A percentile compares a stretch with the other conserved stretches of the same genome.
Conservation (phyloP, 441 rosid genomes). For the Aleurites moluccanus region DNA sequence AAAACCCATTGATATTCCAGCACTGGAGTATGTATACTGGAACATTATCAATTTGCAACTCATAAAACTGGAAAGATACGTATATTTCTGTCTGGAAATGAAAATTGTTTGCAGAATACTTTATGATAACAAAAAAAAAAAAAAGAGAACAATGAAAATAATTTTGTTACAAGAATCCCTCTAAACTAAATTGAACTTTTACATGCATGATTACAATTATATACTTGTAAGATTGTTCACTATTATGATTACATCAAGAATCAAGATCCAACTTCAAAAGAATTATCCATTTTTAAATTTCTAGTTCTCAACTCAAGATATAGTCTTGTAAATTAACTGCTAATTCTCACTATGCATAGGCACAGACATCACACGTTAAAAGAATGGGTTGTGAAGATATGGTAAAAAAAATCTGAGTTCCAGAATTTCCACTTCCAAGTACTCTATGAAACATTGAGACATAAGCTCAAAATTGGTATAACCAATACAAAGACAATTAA, state of each 20-base stretch:
- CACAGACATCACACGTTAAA: background rate
- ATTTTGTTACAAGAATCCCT: too few species aligned
- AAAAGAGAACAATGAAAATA: too few species aligned
- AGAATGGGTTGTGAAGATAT: too few species aligned
- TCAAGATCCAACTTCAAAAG: background rate
- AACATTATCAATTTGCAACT: background rate
- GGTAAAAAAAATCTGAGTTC: background rate
- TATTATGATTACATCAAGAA: background rate
- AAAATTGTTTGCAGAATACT: background rate
- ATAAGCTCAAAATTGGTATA: too few species aligned
- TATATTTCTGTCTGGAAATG: background rate
- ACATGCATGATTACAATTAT: constrained; percentile 1
- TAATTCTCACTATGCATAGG: background rate
- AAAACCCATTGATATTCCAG: background rate
- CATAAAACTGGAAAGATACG: background rate
- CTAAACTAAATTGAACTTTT: too few species aligned
- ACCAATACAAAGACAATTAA: too few species aligned
- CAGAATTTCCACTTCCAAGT: background rate
- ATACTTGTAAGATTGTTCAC: too few species aligned
- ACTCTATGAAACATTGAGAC: background rate
- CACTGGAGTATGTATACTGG: background rate
- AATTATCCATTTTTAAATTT: background rate
- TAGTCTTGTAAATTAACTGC: background rate
- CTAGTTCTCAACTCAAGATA: background rate
- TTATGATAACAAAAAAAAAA: background rate